Evolutionary conservation across 306 rosid species (phyloP).

Genomic region (Glycine tomentella): DNA sequence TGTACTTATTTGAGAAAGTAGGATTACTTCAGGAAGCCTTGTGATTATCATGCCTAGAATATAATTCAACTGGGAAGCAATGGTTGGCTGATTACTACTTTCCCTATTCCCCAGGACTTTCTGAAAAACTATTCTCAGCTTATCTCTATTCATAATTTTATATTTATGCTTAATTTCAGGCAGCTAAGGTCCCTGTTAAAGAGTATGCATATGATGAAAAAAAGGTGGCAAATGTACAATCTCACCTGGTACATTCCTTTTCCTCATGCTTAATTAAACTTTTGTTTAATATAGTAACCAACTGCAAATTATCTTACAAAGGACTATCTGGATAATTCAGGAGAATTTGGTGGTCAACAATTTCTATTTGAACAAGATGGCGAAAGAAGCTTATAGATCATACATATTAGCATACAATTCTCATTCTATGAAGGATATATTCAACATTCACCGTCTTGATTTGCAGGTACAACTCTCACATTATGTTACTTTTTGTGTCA

Average conservation of each 20-base stretch:
- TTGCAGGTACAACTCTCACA: slow-evolving; percentile 64
- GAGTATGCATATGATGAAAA: slow-evolving; percentile 76
- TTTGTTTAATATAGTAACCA: slow-evolving; percentile 16
- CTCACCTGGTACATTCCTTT: slow-evolving; percentile 72
- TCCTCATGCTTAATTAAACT: slow-evolving; percentile 20
- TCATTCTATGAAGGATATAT: slow-evolving; percentile 94
- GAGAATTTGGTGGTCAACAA: slow-evolving; percentile 74
- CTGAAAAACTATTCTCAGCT: not conserved
- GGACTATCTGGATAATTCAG: slow-evolving; percentile 55
- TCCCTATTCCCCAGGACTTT: not conserved
- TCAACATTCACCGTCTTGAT: slow-evolving; percentile 88
- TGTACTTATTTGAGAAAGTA: slow-evolving; percentile 6
- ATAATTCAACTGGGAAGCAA: slow-evolving; percentile 5
- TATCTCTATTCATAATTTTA: slow-evolving; percentile 22
- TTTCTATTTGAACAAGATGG: slow-evolving; percentile 73
- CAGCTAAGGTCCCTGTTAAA: slow-evolving; percentile 89
- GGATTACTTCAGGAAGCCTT: slow-evolving; percentile 15
- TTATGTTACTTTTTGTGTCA: not conserved
- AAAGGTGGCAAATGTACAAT: slow-evolving; percentile 80
- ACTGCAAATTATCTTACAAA: slow-evolving; percentile 28
- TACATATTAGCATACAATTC: slow-evolving; percentile 85
- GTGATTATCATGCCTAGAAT: slow-evolving; percentile 12
- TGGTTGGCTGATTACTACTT: slow-evolving; percentile 31
- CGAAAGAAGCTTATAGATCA: slow-evolving; percentile 92
- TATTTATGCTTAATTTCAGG: slow-evolving; percentile 56